Percentiles rank a stretch among this genome's conserved stretches.
phyloP scores from a whole-genome alignment of 2,329 filamentous ascomycete genomes.

The Alternaria incomplexa region DNA sequence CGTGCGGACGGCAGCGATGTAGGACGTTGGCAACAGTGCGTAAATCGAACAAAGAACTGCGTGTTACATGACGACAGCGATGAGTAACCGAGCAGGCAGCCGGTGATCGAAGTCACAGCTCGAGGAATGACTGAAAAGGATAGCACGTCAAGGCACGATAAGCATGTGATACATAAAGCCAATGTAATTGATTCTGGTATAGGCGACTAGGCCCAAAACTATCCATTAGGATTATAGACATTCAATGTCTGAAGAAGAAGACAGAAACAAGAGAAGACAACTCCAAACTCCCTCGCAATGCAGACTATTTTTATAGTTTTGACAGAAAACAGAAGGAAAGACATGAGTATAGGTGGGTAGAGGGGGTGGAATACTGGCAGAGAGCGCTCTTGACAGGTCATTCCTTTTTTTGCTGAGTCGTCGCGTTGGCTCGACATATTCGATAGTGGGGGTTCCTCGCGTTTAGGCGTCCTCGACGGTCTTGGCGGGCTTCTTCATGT shows the following conservation, averaged over 20 bases:
- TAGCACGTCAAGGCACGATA: too few species aligned
- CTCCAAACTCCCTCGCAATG: constrained; percentile 31
- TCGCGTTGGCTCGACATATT: not conserved
- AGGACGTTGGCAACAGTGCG: not conserved
- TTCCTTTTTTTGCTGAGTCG: constrained; percentile 18
- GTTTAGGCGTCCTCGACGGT: constrained; percentile 39
- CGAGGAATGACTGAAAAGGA: not conserved
- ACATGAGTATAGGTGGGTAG: not conserved
- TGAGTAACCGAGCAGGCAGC: not conserved
- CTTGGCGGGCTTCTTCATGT: constrained; percentile 49
- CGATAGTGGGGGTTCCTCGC: not conserved
- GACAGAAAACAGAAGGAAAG: constrained; percentile 1
- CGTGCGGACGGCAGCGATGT: not conserved
- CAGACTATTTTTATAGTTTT: constrained; percentile 19
- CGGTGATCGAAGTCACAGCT: not conserved
- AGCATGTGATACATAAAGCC: too few species aligned
- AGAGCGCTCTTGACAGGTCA: constrained; percentile 24
- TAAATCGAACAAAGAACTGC: not conserved
- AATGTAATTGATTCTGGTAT: not conserved
- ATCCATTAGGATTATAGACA: constrained; percentile 41
- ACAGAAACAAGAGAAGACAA: constrained; percentile 15
- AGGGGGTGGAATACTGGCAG: constrained; percentile 12
- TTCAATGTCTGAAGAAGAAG: constrained; percentile 37
- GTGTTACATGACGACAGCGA: not conserved
- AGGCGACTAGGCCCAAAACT: constrained; percentile 7